Base-by-base conservation (phyloP, 371 early-diverging fungal genomes). In the Mortierella sp. region DNA sequence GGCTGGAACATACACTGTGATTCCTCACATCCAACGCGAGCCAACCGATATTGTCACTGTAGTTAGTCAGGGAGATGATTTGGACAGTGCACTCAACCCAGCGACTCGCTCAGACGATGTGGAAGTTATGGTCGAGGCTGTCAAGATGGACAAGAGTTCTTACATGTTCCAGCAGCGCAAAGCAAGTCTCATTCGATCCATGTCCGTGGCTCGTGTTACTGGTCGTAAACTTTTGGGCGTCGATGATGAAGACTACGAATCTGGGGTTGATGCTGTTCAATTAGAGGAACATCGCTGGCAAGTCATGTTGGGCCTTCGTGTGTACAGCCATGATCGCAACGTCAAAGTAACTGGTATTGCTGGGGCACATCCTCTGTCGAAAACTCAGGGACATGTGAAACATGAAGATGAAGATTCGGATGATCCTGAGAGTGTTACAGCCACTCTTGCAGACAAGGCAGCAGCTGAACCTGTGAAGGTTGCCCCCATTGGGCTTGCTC, bases 91-190 rank as follows among this genome's bases (percentile, higher is more conserved):
- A 0, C 35, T 77, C 31, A 60, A 56, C 13, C 78, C 78, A 7
- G 58, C 73, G 9, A 69, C 66, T 1, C 69, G 63, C 17, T 17
- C 42, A 6, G 58, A 34, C n/a, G 73, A 69, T 54, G 70, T 72
- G 12, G n/a, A 73, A 47, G 69, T 73, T 1, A 45, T 72, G 32
- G 59, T 68, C 2, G 78, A 76, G n/a, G 12, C 72, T 29, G 72
- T 76, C 64, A 71, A 71, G 68, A 76, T 76, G 77, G 72, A 72
- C 42, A 78, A 78, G 70, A 68, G 65, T 26, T 78, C 73, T 26
- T 73, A 56, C 64, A 78, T 78, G 79, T 78, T 72, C 73, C 68
- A 72, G 53, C 78, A 77, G 58, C 78, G 78, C 64, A 77, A 78
- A 56, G 73, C 79, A 0, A 56, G 35, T n/a, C 57, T 72, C 28